Evolutionary conservation across 164 flowering plant genomes (phyloP).

Genomic region (Nymphaea thermarum): DNA sequence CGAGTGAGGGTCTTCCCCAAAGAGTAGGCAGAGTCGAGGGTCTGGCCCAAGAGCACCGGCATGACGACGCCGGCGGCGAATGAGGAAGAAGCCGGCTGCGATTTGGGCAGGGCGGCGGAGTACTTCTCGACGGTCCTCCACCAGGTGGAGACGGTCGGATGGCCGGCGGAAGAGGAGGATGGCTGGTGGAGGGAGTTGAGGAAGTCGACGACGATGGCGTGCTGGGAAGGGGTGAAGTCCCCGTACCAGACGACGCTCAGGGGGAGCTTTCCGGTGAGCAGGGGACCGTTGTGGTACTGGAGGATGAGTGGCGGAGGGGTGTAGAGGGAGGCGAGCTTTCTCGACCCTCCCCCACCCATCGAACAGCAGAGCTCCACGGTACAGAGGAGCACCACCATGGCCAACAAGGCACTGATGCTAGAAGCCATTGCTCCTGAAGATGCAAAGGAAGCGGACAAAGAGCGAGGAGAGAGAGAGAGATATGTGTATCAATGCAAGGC

Average conservation of each 20-base stretch:
- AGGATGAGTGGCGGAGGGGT: constrained; percentile 22
- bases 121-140: constrained; percentile 20
- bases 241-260: constrained; percentile 71
- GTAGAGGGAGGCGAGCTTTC: constrained; percentile 6
- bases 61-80: constrained; percentile 12
- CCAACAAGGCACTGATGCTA: not conserved
- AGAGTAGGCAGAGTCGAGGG: constrained; percentile 1
- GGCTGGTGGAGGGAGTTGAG: constrained; percentile 27
- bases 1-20: constrained; percentile 7
- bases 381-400: not conserved
- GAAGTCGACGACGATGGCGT: constrained; percentile 51
- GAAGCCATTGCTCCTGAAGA: not conserved
- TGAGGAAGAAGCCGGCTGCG: constrained; percentile 13
- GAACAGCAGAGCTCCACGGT: not conserved
- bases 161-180: not conserved
- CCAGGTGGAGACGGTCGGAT: constrained; percentile 21
- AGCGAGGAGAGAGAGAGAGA: not conserved
- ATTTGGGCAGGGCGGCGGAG: constrained; percentile 11
- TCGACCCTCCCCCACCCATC: not conserved
- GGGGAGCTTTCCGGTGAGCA: constrained; percentile 45
- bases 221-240: constrained; percentile 45
- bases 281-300: constrained; percentile 59
- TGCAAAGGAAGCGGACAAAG: not conserved
- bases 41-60: constrained; percentile 1
- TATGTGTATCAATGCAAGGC: too few relatives aligned